Conservation (phyloP, 495 filamentous ascomycete genomes). For the Penicillium arizonense region DNA sequence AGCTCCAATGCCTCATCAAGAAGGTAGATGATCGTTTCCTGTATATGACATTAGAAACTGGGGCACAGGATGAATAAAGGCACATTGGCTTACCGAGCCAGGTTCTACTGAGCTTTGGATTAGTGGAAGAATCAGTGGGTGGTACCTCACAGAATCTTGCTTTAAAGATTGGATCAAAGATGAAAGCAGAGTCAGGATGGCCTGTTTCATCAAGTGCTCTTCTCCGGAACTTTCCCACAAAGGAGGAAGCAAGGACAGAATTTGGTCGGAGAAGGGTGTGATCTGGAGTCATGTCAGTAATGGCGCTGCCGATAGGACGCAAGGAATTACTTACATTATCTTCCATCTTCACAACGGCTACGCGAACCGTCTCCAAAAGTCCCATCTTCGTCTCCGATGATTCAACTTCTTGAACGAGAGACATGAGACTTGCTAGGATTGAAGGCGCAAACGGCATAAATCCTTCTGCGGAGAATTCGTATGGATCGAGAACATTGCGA, state of each 20-base stretch:
- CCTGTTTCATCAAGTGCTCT: conserved; percentile 87
- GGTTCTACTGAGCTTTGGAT: conserved; percentile 75
- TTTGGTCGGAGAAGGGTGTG: conserved; percentile 70
- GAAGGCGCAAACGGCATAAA: conserved; percentile 75
- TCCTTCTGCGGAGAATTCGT: conserved; percentile 66
- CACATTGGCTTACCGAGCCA: conserved; percentile 55
- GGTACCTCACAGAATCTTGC: conserved; percentile 67
- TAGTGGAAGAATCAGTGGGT: conserved; percentile 71
- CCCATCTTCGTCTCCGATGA: conserved; percentile 83
- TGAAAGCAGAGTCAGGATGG: conserved; percentile 78
- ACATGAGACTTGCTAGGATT: conserved; percentile 67
- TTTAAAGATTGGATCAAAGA: conserved; percentile 79
- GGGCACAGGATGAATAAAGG: neutral
- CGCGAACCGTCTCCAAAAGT: conserved; percentile 76
- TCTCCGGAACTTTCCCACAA: conserved; percentile 82
- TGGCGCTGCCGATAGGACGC: neutral
- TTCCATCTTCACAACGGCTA: conserved; percentile 79
- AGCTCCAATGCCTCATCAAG: conserved; percentile 90
- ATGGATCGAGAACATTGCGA: conserved; percentile 73
- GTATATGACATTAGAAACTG: conserved; percentile 12
- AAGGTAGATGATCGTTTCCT: conserved; percentile 75
- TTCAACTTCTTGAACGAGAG: conserved; percentile 76
- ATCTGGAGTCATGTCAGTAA: conserved; percentile 43
- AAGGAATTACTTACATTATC: conserved; percentile 50
- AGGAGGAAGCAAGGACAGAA: conserved; percentile 75